These are phyloP conservation scores for Karstenula rhodostoma DNA, from an alignment of 2,329 filamentous ascomycete genomes.

Conservation along the genomic window DNA sequence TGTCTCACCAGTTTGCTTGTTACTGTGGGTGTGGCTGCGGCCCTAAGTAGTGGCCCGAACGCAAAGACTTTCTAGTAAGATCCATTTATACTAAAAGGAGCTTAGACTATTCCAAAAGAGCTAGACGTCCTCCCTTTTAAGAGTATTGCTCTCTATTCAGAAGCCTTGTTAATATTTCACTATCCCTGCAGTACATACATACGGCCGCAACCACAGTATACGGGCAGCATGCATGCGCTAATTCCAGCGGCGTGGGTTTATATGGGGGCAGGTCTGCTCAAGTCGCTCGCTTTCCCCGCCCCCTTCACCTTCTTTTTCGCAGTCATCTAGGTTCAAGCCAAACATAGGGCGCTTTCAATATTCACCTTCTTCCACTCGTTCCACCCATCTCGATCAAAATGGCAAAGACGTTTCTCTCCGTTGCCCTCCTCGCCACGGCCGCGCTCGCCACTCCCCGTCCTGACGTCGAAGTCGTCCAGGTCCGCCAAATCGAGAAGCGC, in stretches of 20 bases:
- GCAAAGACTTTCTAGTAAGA: too few relatives aligned
- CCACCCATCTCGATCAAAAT: slow-evolving; percentile 10
- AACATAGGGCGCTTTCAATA: neutral
- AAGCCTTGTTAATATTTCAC: too few relatives aligned
- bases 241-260: neutral
- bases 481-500: slow-evolving; percentile 15
- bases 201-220: too few relatives aligned
- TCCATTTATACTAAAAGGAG: too few relatives aligned
- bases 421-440: slow-evolving; percentile 10
- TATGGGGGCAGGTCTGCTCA: neutral
- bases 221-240: neutral
- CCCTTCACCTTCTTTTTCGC: neutral
- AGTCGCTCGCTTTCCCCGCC: neutral
- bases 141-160: too few relatives aligned
- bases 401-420: neutral
- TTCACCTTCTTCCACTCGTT: neutral
- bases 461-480: slow-evolving; percentile 15
- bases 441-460: slow-evolving; percentile 15
- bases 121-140: too few relatives aligned
- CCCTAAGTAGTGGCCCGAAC: too few relatives aligned
- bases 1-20: slow-evolving; percentile 2
- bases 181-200: too few relatives aligned
- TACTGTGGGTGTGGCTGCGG: too few relatives aligned
- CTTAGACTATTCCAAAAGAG: too few relatives aligned
- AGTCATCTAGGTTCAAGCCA: neutral